phyloP scores from a whole-genome alignment of 805 yeast species.

The Cyberlindnera euphorbiiphila region DNA sequence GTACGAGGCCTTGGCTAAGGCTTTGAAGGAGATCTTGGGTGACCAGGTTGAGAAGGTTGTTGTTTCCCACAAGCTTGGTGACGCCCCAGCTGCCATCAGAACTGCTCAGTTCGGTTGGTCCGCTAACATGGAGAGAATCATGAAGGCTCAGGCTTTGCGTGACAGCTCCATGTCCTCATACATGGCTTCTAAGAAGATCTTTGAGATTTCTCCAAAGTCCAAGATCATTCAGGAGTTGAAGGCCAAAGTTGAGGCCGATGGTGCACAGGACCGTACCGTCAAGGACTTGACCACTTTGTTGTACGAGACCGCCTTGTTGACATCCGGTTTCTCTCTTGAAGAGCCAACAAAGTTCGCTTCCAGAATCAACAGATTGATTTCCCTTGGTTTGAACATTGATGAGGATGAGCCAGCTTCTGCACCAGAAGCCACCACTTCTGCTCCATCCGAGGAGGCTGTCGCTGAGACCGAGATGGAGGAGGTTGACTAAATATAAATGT shows the following conservation, averaged over 20 bases:
- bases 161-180: slow-evolving; percentile 98
- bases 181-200: slow-evolving; percentile 99
- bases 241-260: slow-evolving; percentile 94
- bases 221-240: slow-evolving; percentile 93
- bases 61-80: slow-evolving; percentile 94
- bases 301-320: slow-evolving; percentile 96
- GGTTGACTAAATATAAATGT: slow-evolving; percentile 64
- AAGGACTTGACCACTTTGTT: slow-evolving; percentile 94
- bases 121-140: slow-evolving; percentile 99
- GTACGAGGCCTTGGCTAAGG: slow-evolving; percentile 90
- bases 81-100: slow-evolving; percentile 99
- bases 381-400: slow-evolving; percentile 97
- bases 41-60: slow-evolving; percentile 99
- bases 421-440: slow-evolving; percentile 64
- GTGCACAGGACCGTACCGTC: slow-evolving; percentile 97
- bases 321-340: slow-evolving; percentile 98
- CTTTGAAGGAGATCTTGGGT: slow-evolving; percentile 95
- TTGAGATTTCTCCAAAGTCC: slow-evolving; percentile 97
- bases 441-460: slow-evolving; percentile 51
- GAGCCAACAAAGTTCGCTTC: slow-evolving; percentile 97
- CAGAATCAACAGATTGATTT: slow-evolving; percentile 97
- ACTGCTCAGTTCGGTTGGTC: slow-evolving; percentile 99
- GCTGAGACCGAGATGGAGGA: slow-evolving; percentile 98
- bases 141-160: slow-evolving; percentile 99
- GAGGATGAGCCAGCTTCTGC: slow-evolving; percentile 68